Evolutionary conservation across 1,284 basidiomycete genomes (phyloP), one percentile per base, ranked within the genome.

Genomic region (Ceratobasidium sp.): DNA sequence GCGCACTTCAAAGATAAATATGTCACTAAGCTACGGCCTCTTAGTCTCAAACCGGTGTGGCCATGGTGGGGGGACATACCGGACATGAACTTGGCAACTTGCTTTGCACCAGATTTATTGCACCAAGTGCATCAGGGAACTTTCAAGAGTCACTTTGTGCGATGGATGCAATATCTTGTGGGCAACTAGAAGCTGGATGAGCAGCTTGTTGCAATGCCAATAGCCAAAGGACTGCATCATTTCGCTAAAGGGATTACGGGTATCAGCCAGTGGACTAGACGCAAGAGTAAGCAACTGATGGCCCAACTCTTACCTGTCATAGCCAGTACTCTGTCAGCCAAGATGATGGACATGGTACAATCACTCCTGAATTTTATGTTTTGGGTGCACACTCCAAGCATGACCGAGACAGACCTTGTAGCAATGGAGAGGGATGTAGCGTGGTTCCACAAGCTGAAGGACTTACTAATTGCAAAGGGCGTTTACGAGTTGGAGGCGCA

Each of bases 11-110:
- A 10, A 4, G 1, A 23, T n/a, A n/a, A 31, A 33, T 13, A 71
- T 13, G n/a, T 20, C 2, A 11, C 20, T 37, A n/a, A 42, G n/a
- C 51, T 69, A 1, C 10, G 56, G 2, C 20, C 10, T 0, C 56
- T 60, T 3, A 28, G 31, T 23, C 17, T 71, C 13, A 71, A 60
- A 28, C 68, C 68, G 26, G 37, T 39, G 7, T 54, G 63, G 67
- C 76, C 67, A n/a, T 77, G 67, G 60, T 77, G 60, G 54, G 76
- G 49, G 53, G 53, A 68, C 37, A 20, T 77, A 42, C 77, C 77
- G 1, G 39, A 65, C 23, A 33, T 60, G 3, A 74, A 78, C 20
- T 58, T 78, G 3, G 56, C 69, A n/a, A 47, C 15, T 15, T 76
- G 68, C n/a, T 51, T 78, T n/a, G 68, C 69, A 13, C 77, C 76